Base-by-base conservation (phyloP, 2,329 filamentous ascomycete species). In the Cytospora mali region DNA sequence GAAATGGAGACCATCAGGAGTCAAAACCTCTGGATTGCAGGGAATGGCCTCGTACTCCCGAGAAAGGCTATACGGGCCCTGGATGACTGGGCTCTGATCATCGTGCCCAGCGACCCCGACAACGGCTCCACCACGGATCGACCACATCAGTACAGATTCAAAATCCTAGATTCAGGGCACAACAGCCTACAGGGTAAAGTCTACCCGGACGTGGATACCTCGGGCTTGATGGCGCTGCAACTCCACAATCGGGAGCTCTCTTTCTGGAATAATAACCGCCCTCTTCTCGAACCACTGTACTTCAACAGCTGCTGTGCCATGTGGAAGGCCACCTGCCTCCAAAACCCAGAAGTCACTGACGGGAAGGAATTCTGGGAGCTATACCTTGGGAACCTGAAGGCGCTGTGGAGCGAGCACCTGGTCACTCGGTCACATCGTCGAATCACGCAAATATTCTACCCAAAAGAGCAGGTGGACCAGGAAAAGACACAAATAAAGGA, bases 241-340 rank as follows among this genome's bases (percentile, higher is more conserved):
- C 29, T 61, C 31, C 23, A 61, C 31, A n/a, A n/a, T 1, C n/a
- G 18, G 13, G 23, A 5, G 53, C 59, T 61, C 21, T 11, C 21
- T 6, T 52, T 61, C 31, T 42, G 13, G 23, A 25, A 1, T 10
- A 6, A 3, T 16, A 2, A 9, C 18, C 23, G 16, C 35, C 35
- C 53, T 6, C 25, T 2, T 5, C n/a, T 16, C 31, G 16, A 4
- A 4, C 4, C 52, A 25, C 29, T 54, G 7, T 62, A 58, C 49
- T 62, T 62, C 33, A 55, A 62, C 9, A 39, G 49, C 55, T 62
- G 61, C 18, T 55, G 49, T 25, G 61, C 61, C 33, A 9, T 62
- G 6, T 62, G 61, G 61, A 62, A 58, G 55, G 33, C 28, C 39
- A 62, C 61, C 6, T 58, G 28, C 21, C 50, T 54, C 28, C 48